Evolutionary conservation across 495 filamentous ascomycete genomes (phyloP).

Genomic region (Xylaria castorea): DNA sequence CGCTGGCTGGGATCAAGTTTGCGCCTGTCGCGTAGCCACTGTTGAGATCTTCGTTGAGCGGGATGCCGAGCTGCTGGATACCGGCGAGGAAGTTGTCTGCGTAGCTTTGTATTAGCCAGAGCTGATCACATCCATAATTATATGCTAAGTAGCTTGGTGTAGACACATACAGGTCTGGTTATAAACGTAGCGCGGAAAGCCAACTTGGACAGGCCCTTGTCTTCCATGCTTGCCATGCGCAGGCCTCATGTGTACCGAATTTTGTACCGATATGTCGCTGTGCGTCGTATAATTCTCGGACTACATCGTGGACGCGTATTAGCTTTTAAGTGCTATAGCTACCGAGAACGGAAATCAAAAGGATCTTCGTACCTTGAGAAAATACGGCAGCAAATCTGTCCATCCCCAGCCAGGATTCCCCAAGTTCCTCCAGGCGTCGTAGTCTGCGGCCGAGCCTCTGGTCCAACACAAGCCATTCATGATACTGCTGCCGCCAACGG

Average conservation of each 20-base stretch:
- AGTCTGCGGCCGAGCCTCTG: slow-evolving; percentile 54
- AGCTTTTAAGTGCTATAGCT: not conserved
- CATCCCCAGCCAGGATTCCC: slow-evolving; percentile 73
- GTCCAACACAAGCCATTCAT: slow-evolving; percentile 57
- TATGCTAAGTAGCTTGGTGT: not conserved
- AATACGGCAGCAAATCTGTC: slow-evolving; percentile 64
- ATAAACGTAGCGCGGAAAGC: slow-evolving; percentile 61
- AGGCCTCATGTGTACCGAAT: slow-evolving; percentile 45
- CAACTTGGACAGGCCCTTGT: slow-evolving; percentile 56
- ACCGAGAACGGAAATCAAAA: slow-evolving; percentile 4
- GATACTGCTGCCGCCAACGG: slow-evolving; percentile 55
- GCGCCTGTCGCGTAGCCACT: slow-evolving; percentile 56
- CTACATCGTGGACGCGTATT: slow-evolving; percentile 29
- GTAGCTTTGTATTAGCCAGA: slow-evolving; percentile 21
- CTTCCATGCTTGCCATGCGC: slow-evolving; percentile 43
- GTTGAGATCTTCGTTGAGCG: slow-evolving; percentile 52
- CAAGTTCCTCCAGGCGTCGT: slow-evolving; percentile 63
- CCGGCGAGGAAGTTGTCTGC: slow-evolving; percentile 60
- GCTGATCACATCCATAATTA: not conserved
- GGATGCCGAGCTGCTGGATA: slow-evolving; percentile 57
- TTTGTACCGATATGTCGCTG: slow-evolving; percentile 40
- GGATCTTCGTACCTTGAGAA: slow-evolving; percentile 52
- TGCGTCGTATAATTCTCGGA: slow-evolving; percentile 30
- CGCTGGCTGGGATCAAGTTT: slow-evolving; percentile 53
- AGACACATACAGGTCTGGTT: slow-evolving; percentile 49